phyloP scores from a whole-genome alignment of 164 flowering plant genomes.

The Buxus sempervirens region DNA sequence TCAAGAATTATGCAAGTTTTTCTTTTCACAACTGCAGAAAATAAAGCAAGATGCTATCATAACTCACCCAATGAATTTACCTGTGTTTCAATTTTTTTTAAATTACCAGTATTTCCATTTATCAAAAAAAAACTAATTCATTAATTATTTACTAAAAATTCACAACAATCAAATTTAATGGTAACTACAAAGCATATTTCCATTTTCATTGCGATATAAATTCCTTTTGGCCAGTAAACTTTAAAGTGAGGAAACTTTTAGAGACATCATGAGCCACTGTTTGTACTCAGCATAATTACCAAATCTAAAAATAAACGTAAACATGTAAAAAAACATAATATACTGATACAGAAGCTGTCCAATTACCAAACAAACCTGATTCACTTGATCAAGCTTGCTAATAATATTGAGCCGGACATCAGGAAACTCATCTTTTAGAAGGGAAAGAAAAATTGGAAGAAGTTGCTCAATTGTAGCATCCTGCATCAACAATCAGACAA shows the following conservation, averaged over 20 bases:
- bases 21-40: no score
- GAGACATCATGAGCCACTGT: background rate
- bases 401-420: conserved; percentile 97
- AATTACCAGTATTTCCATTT: no score
- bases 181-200: background rate
- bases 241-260: no score
- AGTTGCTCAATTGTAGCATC: conserved; percentile 97
- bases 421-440: conserved; percentile 95
- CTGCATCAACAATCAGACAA: conserved; percentile 41
- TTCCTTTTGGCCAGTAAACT: background rate
- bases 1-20: no score
- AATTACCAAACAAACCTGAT: conserved; percentile 53
- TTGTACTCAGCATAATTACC: no score
- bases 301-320: no score
- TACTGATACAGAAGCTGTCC: background rate
- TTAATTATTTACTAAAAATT: no score
- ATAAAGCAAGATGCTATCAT: no score
- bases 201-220: background rate
- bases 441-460: conserved; percentile 93
- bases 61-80: no score
- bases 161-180: no score
- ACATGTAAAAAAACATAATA: background rate
- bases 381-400: conserved; percentile 99
- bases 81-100: no score
- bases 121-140: no score